Evolutionary conservation across 192 early-diverging fungal species (phyloP).

Genomic region (Coemansia sp.): DNA sequence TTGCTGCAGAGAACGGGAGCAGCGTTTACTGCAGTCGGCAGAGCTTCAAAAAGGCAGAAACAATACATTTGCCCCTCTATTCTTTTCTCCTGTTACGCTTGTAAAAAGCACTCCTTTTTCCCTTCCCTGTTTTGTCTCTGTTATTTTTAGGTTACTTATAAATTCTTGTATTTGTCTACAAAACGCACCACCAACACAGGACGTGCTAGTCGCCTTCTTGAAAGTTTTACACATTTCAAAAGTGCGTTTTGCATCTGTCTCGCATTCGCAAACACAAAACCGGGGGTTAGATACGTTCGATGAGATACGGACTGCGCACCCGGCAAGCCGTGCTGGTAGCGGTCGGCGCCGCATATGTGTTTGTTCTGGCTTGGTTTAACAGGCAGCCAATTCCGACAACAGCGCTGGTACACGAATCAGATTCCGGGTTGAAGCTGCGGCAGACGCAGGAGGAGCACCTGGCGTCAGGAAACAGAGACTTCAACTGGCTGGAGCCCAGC

Average conservation of each 20-base stretch:
- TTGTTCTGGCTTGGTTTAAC: conserved; percentile 53
- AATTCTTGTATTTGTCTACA: background rate
- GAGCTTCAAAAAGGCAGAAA: background rate
- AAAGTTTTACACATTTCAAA: background rate
- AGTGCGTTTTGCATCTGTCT: conserved; percentile 1
- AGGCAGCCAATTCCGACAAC: conserved; percentile 53
- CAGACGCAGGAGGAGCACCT: conserved; percentile 18
- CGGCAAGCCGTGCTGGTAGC: conserved; percentile 45
- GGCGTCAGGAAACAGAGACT: conserved; percentile 32
- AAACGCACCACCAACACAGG: background rate
- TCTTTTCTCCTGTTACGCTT: background rate
- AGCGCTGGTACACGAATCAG: conserved; percentile 43
- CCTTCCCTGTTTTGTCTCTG: background rate
- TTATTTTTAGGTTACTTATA: background rate
- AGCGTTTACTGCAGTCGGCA: background rate
- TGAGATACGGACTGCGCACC: conserved; percentile 43
- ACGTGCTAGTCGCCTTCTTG: background rate
- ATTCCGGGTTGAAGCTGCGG: conserved; percentile 25
- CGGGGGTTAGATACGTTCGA: background rate
- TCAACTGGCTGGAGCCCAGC: conserved; percentile 47
- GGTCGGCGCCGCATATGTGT: conserved; percentile 43
- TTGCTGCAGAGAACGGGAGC: background rate
- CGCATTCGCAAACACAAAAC: background rate
- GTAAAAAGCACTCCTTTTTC: background rate
- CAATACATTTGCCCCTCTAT: background rate